A percentile compares a stretch with the other conserved stretches of the same genome.
phyloP scores from a whole-genome alignment of 257 asterid species.

The Lavandula angustifolia region DNA sequence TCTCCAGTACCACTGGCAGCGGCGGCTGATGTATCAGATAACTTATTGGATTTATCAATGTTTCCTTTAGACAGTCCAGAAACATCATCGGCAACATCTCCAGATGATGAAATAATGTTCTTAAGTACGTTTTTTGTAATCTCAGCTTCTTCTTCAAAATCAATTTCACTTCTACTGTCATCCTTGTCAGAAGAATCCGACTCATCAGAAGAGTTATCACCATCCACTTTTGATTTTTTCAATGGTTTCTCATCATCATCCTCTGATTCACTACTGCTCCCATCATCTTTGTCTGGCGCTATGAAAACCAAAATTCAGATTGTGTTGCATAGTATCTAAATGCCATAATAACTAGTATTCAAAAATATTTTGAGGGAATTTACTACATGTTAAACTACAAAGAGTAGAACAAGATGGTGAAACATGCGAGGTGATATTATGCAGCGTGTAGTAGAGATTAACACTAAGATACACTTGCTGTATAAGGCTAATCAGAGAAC shows the following conservation, averaged over 20 bases:
- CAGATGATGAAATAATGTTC: conserved; percentile 56
- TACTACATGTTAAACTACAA: background rate
- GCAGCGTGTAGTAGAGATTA: conserved; percentile 6
- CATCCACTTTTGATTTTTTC: conserved; percentile 39
- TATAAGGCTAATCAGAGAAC: background rate
- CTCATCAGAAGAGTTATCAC: conserved; percentile 44
- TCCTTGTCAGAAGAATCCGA: conserved; percentile 46
- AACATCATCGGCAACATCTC: conserved; percentile 32
- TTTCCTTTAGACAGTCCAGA: conserved; percentile 38
- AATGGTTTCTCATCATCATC: conserved; percentile 47
- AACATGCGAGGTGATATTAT: background rate
- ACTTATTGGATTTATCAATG: conserved; percentile 42
- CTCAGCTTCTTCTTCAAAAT: conserved; percentile 72
- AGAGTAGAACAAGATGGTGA: conserved; percentile 14
- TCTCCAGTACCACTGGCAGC: conserved; percentile 20
- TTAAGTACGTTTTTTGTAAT: conserved; percentile 73
- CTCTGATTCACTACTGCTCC: conserved; percentile 50
- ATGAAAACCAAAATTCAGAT: conserved; percentile 25
- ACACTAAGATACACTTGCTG: background rate
- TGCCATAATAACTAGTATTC: conserved; percentile 1
- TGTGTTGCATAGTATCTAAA: conserved; percentile 12
- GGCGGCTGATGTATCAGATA: conserved; percentile 31
- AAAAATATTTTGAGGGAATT: background rate
- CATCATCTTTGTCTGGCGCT: conserved; percentile 54
- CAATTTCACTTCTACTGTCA: conserved; percentile 41